phyloP scores from a whole-genome alignment of 2,329 filamentous ascomycete species.

The Chrysoporthe deuterocubensis region DNA sequence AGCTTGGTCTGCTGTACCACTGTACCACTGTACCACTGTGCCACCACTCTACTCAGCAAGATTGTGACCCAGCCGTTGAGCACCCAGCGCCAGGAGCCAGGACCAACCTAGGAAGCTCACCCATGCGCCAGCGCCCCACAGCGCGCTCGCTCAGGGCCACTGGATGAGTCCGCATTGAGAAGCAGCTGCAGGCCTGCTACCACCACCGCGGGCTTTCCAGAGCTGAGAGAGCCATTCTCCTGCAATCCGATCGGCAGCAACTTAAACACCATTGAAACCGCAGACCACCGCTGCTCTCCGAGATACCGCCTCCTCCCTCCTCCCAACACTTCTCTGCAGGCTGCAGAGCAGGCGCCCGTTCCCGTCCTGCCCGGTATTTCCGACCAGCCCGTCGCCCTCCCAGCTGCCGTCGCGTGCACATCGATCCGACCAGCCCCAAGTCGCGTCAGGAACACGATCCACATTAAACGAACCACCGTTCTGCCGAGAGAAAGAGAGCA shows the following conservation, averaged over 20 bases:
- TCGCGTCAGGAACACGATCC: constrained; percentile 10
- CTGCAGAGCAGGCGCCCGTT: not conserved
- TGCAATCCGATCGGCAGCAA: constrained; percentile 3
- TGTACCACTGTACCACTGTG: no score
- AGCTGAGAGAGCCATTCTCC: not conserved
- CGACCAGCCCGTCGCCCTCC: not conserved
- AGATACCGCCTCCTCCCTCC: not conserved
- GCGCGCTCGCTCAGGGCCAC: not conserved
- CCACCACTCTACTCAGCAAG: no score
- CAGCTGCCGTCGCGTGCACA: not conserved
- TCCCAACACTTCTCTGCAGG: not conserved
- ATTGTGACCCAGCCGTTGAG: no score
- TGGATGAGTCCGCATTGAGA: not conserved
- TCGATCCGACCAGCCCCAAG: constrained; percentile 1
- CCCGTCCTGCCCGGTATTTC: not conserved
- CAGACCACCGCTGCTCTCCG: not conserved
- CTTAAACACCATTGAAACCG: constrained; percentile 2
- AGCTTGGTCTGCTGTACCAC: not conserved
- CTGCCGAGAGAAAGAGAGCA: not conserved
- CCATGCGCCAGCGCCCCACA: not conserved
- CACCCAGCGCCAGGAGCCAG: no score
- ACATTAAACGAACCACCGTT: not conserved
- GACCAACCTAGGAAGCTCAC: not conserved
- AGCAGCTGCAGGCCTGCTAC: constrained; percentile 1
- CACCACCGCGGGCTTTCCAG: not conserved